Conservation (phyloP, 2,329 filamentous ascomycete genomes). For the Botrytis aclada region DNA sequence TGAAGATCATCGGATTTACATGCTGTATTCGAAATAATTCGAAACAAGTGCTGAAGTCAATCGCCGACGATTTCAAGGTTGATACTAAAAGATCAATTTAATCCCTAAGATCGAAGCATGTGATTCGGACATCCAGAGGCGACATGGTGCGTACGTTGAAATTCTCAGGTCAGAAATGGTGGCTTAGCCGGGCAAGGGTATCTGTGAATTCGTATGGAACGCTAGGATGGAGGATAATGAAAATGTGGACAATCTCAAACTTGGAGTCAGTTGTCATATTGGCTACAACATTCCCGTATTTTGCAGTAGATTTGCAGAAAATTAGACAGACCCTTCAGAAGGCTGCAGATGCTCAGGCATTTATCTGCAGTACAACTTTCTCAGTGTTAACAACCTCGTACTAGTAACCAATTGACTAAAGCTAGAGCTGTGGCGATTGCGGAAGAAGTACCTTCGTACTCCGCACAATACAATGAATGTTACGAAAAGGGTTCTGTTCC, state of each 20-base stretch:
- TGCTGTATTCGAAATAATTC: background rate
- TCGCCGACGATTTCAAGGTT: background rate
- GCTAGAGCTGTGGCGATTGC: background rate
- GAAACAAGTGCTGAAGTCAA: background rate
- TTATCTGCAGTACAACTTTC: slow-evolving; percentile 11
- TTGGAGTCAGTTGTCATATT: background rate
- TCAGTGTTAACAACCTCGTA: background rate
- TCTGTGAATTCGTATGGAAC: background rate
- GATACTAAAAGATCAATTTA: background rate
- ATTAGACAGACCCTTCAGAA: background rate
- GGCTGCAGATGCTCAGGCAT: slow-evolving; percentile 11
- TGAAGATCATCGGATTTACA: background rate
- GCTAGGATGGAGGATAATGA: background rate
- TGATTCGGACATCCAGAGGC: background rate
- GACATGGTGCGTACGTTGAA: background rate
- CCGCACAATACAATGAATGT: background rate
- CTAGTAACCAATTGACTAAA: background rate
- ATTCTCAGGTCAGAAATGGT: background rate
- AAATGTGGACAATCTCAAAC: background rate
- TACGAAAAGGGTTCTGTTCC: background rate
- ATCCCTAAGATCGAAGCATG: background rate
- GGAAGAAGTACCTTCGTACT: background rate
- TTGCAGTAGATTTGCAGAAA: slow-evolving; percentile 2
- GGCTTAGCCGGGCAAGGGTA: background rate
- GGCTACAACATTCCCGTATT: background rate